A percentile compares a stretch with the other conserved stretches of the same genome.
Evolutionary conservation across 2,329 filamentous ascomycete genomes (phyloP).

Genomic region (Plectosphaerella plurivora): DNA sequence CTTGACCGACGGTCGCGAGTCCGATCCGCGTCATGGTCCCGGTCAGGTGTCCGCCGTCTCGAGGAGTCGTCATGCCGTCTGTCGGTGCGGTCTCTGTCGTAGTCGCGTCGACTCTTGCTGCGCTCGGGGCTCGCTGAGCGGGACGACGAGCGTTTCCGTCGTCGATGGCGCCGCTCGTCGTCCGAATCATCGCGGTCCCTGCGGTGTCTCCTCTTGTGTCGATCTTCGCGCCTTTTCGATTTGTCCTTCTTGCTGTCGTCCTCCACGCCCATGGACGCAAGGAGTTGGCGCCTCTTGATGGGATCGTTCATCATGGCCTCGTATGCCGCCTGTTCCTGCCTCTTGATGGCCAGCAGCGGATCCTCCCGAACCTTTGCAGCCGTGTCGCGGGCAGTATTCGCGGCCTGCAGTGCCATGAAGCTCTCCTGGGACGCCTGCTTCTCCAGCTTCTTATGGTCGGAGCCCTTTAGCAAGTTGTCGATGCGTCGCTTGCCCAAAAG

Average conservation of each 20-base stretch:
- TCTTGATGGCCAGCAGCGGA: slow-evolving; percentile 88
- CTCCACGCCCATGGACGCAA: slow-evolving; percentile 57
- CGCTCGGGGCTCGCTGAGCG: slow-evolving; percentile 37
- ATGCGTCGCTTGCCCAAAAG: slow-evolving; percentile 88
- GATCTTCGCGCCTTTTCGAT: slow-evolving; percentile 34
- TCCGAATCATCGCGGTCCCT: slow-evolving; percentile 36
- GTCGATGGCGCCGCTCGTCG: slow-evolving; percentile 33
- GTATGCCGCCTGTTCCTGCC: slow-evolving; percentile 79
- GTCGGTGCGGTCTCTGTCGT: slow-evolving; percentile 11
- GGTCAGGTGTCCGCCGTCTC: slow-evolving; percentile 5
- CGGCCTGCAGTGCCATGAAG: slow-evolving; percentile 59
- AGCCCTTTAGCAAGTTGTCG: slow-evolving; percentile 74
- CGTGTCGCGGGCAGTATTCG: slow-evolving; percentile 73
- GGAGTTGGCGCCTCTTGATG: slow-evolving; percentile 60
- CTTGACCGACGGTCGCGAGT: slow-evolving; percentile 3
- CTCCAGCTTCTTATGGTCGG: slow-evolving; percentile 74
- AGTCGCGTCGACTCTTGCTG: slow-evolving; percentile 18
- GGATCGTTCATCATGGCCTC: slow-evolving; percentile 77
- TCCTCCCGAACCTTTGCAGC: slow-evolving; percentile 86
- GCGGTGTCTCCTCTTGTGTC: slow-evolving; percentile 34
- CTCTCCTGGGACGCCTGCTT: slow-evolving; percentile 63
- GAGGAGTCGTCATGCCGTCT: slow-evolving; percentile 11
- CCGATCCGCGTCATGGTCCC: neutral
- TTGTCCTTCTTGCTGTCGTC: slow-evolving; percentile 33
- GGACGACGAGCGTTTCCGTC: slow-evolving; percentile 39